These are phyloP conservation scores for Thuidium tamariscinum DNA, from an alignment of 225 moss, liverwort and hornwort species.

Conservation along the genomic window DNA sequence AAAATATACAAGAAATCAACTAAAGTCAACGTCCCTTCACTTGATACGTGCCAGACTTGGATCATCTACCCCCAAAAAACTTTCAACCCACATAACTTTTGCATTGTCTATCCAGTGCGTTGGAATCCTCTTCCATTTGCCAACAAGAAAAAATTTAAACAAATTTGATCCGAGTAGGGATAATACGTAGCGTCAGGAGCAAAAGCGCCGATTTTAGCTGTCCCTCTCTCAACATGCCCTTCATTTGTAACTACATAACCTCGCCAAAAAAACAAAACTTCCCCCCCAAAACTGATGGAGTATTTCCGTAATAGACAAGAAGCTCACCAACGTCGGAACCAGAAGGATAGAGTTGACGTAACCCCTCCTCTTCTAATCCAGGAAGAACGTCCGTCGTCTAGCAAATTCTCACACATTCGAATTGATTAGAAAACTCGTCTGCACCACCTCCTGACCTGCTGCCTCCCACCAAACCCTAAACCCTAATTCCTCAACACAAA, in stretches of 20 bases:
- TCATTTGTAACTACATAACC: not conserved
- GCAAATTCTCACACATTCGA: not conserved
- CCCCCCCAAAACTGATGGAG: not conserved
- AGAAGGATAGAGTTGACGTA: constrained; percentile 76
- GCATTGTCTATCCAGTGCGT: not conserved
- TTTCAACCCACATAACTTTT: not conserved
- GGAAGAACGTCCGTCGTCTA: constrained; percentile 86
- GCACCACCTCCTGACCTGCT: not conserved
- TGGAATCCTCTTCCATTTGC: not conserved
- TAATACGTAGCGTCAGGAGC: not conserved
- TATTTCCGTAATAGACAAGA: not conserved
- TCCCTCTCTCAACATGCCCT: not conserved
- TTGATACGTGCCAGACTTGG: not conserved
- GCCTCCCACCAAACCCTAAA: not conserved
- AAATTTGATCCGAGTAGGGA: not conserved
- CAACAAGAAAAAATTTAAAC: too few species aligned
- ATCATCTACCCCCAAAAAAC: not conserved
- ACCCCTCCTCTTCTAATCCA: constrained; percentile 86
- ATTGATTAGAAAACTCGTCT: not conserved
- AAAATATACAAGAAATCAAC: not conserved
- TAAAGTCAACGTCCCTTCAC: not conserved
- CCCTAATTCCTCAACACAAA: not conserved
- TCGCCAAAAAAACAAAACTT: not conserved
- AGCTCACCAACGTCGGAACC: constrained; percentile 76
- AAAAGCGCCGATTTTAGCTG: not conserved